phyloP scores from a whole-genome alignment of 2,329 filamentous ascomycete species.

The Colletotrichum plurivorum region DNA sequence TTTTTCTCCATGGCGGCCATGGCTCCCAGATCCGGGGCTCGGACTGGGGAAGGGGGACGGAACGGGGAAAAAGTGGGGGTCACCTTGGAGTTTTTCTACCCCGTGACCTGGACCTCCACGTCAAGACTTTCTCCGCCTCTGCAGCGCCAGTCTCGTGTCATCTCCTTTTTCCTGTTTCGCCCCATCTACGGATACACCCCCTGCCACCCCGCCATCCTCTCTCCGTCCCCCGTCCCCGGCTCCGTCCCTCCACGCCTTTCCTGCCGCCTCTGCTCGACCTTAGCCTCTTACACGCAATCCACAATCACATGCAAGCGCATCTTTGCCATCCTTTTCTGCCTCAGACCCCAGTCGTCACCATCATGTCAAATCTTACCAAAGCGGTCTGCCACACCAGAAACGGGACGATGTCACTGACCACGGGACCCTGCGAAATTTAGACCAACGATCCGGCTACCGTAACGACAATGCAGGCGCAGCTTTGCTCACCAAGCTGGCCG shows the following conservation, averaged over 20 bases:
- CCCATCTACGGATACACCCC: conserved; percentile 11
- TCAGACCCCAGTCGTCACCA: conserved; percentile 18
- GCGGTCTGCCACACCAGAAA: background rate
- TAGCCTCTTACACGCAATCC: conserved; percentile 35
- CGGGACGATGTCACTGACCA: conserved; percentile 48
- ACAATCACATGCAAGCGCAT: conserved; percentile 43
- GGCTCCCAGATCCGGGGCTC: conserved; percentile 31
- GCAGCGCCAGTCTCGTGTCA: conserved; percentile 10
- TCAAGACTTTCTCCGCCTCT: conserved; percentile 29
- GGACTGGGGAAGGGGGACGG: conserved; percentile 31
- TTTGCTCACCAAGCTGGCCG: conserved; percentile 47
- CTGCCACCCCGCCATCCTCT: conserved; percentile 6
- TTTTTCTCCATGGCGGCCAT: conserved; percentile 18
- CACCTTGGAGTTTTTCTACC: conserved; percentile 23
- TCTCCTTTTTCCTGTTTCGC: conserved; percentile 16
- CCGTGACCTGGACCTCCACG: conserved; percentile 38
- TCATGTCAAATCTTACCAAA: conserved; percentile 16
- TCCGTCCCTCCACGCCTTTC: conserved; percentile 37
- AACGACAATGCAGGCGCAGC: conserved; percentile 45
- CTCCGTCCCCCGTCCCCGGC: conserved; percentile 30
- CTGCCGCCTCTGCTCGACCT: no score
- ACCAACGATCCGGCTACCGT: conserved; percentile 55
- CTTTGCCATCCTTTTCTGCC: conserved; percentile 17
- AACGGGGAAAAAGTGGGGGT: conserved; percentile 33
- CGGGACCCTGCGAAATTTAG: conserved; percentile 46